A percentile compares a stretch with the other conserved stretches of the same genome.
Evolutionary conservation across 2,329 filamentous ascomycete species (phyloP).

Genomic region (Aspergillus sp.): DNA sequence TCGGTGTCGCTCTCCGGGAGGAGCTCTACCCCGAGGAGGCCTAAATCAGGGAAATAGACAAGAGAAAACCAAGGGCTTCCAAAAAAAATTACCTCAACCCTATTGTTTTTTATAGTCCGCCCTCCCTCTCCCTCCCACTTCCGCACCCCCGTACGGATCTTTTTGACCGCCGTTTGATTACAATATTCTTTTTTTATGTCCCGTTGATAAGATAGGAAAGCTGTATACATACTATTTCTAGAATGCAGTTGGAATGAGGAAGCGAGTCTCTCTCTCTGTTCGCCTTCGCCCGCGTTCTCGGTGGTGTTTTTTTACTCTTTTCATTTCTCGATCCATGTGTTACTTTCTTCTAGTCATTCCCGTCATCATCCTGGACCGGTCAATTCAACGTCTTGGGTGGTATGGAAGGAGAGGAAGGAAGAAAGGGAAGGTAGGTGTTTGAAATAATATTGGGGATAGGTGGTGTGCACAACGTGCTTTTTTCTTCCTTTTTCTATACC

Average conservation of each 20-base stretch:
- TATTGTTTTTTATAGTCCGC: conserved; percentile 5
- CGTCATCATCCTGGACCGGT: conserved; percentile 14
- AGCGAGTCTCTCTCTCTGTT: not conserved
- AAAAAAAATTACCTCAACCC: not conserved
- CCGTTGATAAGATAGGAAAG: conserved; percentile 33
- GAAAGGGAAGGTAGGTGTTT: not conserved
- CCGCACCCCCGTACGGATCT: not conserved
- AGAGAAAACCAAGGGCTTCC: not conserved
- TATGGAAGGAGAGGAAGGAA: not conserved
- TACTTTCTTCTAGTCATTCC: conserved; percentile 17
- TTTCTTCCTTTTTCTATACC: conserved; percentile 24
- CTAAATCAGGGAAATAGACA: conserved; percentile 26
- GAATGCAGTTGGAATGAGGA: conserved; percentile 31
- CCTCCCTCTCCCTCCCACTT: conserved; percentile 2
- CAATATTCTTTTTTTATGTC: conserved; percentile 19
- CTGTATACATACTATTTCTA: conserved; percentile 41
- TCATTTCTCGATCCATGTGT: conserved; percentile 1
- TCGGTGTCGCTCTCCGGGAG: conserved; percentile 89
- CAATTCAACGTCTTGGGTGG: not conserved
- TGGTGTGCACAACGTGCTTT: conserved; percentile 24
- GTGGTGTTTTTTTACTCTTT: conserved; percentile 10
- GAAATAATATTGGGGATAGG: conserved; percentile 2
- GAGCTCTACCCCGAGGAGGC: conserved; percentile 72
- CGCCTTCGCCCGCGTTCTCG: conserved; percentile 14
- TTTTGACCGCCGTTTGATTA: conserved; percentile 15